Base-by-base conservation (phyloP, 306 rosid genomes). In the Cicer yamashitae region DNA sequence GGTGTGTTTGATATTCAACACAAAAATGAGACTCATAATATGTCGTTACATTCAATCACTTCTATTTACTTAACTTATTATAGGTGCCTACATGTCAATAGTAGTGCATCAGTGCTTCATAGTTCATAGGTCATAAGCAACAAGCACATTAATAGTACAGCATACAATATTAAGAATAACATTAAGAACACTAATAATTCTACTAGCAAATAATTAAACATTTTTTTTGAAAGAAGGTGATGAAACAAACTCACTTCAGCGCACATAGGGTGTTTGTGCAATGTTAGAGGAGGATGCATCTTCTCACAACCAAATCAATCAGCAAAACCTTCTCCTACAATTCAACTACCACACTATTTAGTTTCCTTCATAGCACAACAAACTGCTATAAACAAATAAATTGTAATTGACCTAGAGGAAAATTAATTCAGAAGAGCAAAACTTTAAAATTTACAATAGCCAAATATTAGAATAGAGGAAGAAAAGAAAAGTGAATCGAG, bases 251-350 rank as follows among this genome's bases (percentile, higher is more conserved):
- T 91, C 71, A 94, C 98, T 71, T 91, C 89, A 0, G 91, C 89
- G 5, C 98, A 91, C 96, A 88, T 90, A 0, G 98, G 98, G 78
- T 94, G 98, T 83, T 90, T 91, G 88, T 94, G 98, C 69, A 91
- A 73, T 48, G 98, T 88, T 59, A 94, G 76, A 64, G 97, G 98
- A 84, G 98, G 98, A 79, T 94, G 98, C 97, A 94, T 87, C 76
- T 77, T 82, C 81, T 11, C 44, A 75, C 63, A 62, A 64, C 6
- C 14, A 71, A 84, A 25, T 79, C 81, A 82, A 80, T 25, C 75
- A 48, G 40, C 53, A 83, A 79, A 50, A 50, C 67, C 83, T 86
- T 77, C 61, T 52, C 61, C 73, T 73, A 68, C 73, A 60, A 22
- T 39, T 43, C 54, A 54, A 73, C 50, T 37, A 72, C 45, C 20